Conservation (phyloP, 2,329 filamentous ascomycete species). For the Penicillium frequentans region DNA sequence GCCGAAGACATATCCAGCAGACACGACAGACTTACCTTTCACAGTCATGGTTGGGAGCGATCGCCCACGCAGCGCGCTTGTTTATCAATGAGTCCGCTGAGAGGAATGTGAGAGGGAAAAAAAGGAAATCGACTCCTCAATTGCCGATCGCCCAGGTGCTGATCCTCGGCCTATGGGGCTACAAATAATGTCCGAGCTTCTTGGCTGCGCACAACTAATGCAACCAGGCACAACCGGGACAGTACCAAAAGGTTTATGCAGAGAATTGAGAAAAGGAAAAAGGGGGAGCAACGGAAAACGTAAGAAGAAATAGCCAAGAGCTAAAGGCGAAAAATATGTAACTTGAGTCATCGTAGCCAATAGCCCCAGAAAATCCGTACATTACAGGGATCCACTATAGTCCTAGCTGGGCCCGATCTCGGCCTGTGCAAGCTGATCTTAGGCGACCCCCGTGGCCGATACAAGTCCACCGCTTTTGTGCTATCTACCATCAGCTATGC, state of each 20-base stretch:
- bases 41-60: neutral
- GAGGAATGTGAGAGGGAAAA: neutral
- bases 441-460: neutral
- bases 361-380: neutral
- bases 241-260: neutral
- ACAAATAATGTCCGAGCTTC: neutral
- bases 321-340: neutral
- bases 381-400: neutral
- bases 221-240: neutral
- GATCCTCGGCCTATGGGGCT: neutral
- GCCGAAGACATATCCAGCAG: neutral
- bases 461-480: neutral
- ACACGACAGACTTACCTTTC: neutral
- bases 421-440: neutral
- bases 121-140: neutral
- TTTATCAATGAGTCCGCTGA: neutral
- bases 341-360: neutral
- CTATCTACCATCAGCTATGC: neutral
- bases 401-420: neutral
- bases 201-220: neutral
- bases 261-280: neutral
- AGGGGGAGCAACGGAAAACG: neutral
- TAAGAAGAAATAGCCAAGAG: neutral
- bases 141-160: neutral
- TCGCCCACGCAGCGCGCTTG: neutral